Evolutionary conservation across 306 rosid species (phyloP).

Genomic region (Rubus idaeus): DNA sequence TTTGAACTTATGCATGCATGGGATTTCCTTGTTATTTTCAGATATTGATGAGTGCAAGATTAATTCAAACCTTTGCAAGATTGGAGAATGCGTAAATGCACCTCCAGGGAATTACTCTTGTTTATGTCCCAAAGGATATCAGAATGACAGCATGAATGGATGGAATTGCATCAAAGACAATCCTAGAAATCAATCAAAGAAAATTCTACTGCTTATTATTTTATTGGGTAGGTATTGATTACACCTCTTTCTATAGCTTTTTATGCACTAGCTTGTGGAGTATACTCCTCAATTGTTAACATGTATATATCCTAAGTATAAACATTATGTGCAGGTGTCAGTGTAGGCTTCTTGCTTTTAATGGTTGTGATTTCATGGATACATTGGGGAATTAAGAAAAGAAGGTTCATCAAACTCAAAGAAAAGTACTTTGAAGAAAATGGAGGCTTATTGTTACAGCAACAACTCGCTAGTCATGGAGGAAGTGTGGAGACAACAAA

Average conservation of each 20-base stretch:
- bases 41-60: slow-evolving; percentile 18
- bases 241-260: too few species aligned
- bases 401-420: not conserved
- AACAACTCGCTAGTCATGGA: not conserved
- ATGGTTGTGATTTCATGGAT: not conserved
- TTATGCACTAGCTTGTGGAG: too few species aligned
- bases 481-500: not conserved
- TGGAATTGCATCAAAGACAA: not conserved
- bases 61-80: not conserved
- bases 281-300: too few species aligned
- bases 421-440: slow-evolving; percentile 13
- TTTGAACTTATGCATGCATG: too few species aligned
- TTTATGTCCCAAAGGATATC: slow-evolving; percentile 2
- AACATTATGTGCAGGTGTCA: not conserved
- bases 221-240: slow-evolving; percentile 1
- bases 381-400: not conserved
- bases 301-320: too few species aligned
- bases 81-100: not conserved
- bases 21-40: not conserved
- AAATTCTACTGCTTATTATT: not conserved
- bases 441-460: slow-evolving; percentile 12
- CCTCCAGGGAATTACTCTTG: slow-evolving; percentile 9
- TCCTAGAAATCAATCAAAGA: not conserved
- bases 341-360: not conserved
- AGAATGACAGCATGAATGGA: not conserved